Evolutionary conservation across 306 rosid species (phyloP).

Genomic region (Senna siamea): DNA sequence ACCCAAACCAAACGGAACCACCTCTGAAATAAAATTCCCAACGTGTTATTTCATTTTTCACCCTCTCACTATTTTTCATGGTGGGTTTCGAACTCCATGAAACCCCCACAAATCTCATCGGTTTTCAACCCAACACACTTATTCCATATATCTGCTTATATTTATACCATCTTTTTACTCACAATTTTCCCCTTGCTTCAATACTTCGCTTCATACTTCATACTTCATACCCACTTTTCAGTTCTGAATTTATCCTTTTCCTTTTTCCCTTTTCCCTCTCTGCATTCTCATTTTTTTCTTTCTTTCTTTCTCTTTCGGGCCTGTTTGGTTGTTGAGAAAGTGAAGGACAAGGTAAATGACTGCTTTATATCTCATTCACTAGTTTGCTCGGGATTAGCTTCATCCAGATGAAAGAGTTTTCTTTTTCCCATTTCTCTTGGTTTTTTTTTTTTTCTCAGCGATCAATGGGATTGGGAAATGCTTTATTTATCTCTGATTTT

Average conservation of each 20-base stretch:
- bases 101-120: conserved; percentile 58
- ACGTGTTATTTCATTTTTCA: neutral
- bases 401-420: too few relatives aligned
- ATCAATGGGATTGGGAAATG: conserved; percentile 31
- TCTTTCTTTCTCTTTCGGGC: conserved; percentile 5
- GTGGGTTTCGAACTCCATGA: conserved; percentile 54
- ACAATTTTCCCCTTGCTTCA: neutral
- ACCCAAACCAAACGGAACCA: conserved; percentile 50
- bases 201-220: neutral
- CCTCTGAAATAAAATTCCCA: conserved; percentile 39
- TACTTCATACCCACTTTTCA: conserved; percentile 14
- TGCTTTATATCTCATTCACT: conserved; percentile 40
- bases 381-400: conserved; percentile 37
- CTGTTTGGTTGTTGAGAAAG: conserved; percentile 47
- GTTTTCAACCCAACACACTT: conserved; percentile 65
- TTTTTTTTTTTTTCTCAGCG: conserved; percentile 18
- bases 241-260: too few relatives aligned
- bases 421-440: conserved; percentile 12
- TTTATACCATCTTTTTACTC: conserved; percentile 26
- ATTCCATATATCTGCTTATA: conserved; percentile 28
- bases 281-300: conserved; percentile 19
- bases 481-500: conserved; percentile 11
- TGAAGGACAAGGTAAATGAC: conserved; percentile 42
- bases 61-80: neutral
- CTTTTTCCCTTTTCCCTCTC: neutral